phyloP scores from a whole-genome alignment of 768 basidiomycete species.

The Boletus barrowsii region DNA sequence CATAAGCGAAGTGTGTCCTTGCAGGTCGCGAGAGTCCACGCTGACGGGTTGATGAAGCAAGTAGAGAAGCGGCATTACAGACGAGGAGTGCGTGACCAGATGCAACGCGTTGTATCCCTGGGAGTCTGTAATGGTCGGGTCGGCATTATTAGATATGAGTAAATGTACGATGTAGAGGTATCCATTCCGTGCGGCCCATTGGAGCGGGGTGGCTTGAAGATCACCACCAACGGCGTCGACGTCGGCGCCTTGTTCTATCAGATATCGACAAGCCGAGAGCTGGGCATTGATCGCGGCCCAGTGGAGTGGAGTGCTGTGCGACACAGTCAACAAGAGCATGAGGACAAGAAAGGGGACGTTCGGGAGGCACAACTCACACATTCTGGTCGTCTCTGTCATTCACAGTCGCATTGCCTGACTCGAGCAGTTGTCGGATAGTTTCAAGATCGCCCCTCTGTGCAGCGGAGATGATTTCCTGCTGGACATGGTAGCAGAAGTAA shows the following conservation, averaged over 20 bases:
- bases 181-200: constrained; percentile 98
- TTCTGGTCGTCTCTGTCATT: constrained; percentile 86
- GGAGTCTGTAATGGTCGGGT: constrained; percentile 86
- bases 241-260: constrained; percentile 91
- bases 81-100: constrained; percentile 90
- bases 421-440: constrained; percentile 61
- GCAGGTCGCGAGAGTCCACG: constrained; percentile 85
- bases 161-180: constrained; percentile 95
- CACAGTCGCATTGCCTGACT: constrained; percentile 65
- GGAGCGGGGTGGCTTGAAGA: constrained; percentile 89
- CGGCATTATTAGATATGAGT: constrained; percentile 84
- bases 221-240: constrained; percentile 95
- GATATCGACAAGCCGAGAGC: constrained; percentile 78
- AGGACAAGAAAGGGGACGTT: neutral
- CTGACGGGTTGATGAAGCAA: constrained; percentile 90
- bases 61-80: constrained; percentile 91
- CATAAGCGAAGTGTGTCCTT: constrained; percentile 94
- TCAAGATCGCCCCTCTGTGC: constrained; percentile 83
- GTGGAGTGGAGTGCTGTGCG: constrained; percentile 72
- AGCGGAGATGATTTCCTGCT: constrained; percentile 72
- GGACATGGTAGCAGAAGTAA: neutral
- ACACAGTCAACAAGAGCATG: constrained; percentile 6
- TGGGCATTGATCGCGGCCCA: constrained; percentile 99
- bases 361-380: constrained; percentile 40
- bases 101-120: constrained; percentile 97